Evolutionary conservation across 495 filamentous ascomycete species (phyloP), one percentile per base, ranked within the genome.

Genomic region (Coniosporium apollinis): DNA sequence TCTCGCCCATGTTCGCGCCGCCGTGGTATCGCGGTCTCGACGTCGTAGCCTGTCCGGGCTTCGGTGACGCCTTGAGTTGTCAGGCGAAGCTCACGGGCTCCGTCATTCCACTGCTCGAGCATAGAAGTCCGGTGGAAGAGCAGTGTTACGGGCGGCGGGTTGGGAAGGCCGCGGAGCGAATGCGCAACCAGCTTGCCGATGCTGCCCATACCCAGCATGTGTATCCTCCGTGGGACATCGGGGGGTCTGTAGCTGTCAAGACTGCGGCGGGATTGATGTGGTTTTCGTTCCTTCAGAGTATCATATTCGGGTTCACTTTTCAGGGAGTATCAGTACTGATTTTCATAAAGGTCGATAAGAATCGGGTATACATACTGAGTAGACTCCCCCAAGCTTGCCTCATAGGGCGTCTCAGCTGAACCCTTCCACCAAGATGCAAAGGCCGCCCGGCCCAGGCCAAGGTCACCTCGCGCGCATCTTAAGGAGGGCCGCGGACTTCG

Each of bases 161-260:
- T 61, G 18, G 61, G 57, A 22, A 72, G 56, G 19, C 62, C 58
- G 4, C 64, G 64, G 4, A 79, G 49, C 4, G 69, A 61, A 44
- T 77, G 72, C 8, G 72, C 72, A 33, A 76, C 58, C 33, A 79
- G 72, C 11, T 55, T 61, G 9, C 71, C 73, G 17, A 72, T 49
- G 47, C 64, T 73, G 28, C 72, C 72, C 13, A 66, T 34, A 5
- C 74, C 74, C 1, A 76, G 44, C 31, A 79, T 63, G 39, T 79
- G 65, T 33, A 79, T 72, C n/a, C 50, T 42, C 17, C 36, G 26
- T 9, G 39, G 36, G 8, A 46, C n/a, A n/a, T 43, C 29, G 19
- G n/a, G 4, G 6, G 30, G 38, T 30, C 15, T 11, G 22, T 39
- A 33, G 4, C 21, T 24, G 18, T 34, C 17, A 13, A 5, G 17